These are phyloP conservation scores for Corynascus novoguineensis DNA, from an alignment of 495 filamentous ascomycete species.

Conservation along the genomic window DNA sequence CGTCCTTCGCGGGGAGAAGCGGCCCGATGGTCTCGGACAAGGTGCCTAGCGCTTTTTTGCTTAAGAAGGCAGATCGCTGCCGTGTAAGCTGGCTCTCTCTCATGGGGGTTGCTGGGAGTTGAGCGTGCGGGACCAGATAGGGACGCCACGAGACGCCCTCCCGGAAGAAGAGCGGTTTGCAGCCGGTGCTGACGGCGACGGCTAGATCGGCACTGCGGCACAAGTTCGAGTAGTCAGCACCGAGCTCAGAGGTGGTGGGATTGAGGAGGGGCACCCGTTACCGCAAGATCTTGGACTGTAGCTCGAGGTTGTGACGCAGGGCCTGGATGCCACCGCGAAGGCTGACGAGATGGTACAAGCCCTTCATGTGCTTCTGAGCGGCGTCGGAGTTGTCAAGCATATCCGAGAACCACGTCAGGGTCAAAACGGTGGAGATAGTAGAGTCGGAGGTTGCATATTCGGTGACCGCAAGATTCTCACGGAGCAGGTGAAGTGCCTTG, in stretches of 20 bases:
- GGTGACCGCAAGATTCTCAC: conserved; percentile 7
- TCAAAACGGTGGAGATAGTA: conserved; percentile 33
- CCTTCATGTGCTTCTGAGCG: conserved; percentile 32
- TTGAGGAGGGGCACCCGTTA: not conserved
- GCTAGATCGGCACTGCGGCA: conserved; percentile 10
- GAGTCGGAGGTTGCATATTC: conserved; percentile 15
- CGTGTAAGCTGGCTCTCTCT: too few species aligned
- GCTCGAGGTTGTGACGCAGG: conserved; percentile 10
- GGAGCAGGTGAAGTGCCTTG: conserved; percentile 10
- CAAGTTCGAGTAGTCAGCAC: not conserved
- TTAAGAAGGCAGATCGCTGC: too few species aligned
- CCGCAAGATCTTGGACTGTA: conserved; percentile 22
- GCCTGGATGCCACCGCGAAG: conserved; percentile 31
- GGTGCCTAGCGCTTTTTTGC: too few species aligned
- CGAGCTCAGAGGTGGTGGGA: too few species aligned
- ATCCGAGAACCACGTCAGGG: conserved; percentile 29
- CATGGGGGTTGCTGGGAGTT: too few species aligned
- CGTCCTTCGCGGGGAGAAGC: not conserved
- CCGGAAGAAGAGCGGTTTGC: conserved; percentile 11
- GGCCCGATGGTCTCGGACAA: not conserved
- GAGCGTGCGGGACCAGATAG: not conserved
- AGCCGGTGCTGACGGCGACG: conserved; percentile 2
- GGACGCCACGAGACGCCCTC: conserved; percentile 14
- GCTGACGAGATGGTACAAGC: conserved; percentile 32
- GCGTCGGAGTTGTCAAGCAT: conserved; percentile 22